These are phyloP conservation scores for Solanum appendiculatum DNA, from an alignment of 257 asterid genomes.

Conservation along the genomic window DNA sequence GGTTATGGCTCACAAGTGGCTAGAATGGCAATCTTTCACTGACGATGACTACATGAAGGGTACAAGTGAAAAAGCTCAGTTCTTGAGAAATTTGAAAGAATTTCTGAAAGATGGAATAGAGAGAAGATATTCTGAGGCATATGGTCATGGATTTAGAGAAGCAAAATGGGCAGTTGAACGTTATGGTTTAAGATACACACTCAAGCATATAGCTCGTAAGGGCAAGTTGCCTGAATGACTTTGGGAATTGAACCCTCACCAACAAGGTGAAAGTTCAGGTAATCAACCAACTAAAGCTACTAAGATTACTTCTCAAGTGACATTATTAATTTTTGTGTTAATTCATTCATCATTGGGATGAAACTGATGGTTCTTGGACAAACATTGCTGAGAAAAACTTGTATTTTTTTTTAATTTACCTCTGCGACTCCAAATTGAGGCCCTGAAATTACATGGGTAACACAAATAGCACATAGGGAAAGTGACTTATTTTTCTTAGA, in stretches of 20 bases:
- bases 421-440: neutral
- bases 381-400: neutral
- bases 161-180: neutral
- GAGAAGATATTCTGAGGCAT: neutral
- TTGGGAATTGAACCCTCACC: neutral
- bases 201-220: neutral
- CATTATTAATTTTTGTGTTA: neutral
- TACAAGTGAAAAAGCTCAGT: neutral
- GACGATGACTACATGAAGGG: neutral
- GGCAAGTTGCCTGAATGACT: neutral
- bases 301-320: neutral
- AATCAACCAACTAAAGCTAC: neutral
- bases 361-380: neutral
- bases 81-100: neutral
- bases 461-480: neutral
- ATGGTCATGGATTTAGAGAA: constrained; percentile 1
- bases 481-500: neutral
- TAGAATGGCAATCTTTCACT: neutral
- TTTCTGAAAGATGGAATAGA: neutral
- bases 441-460: neutral
- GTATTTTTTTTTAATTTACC: neutral
- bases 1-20: neutral
- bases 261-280: neutral
- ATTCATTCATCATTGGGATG: neutral
- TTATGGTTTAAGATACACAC: neutral